These are phyloP conservation scores for Aspergillus egyptiacus DNA, from an alignment of 495 filamentous ascomycete genomes.

Conservation along the genomic window DNA sequence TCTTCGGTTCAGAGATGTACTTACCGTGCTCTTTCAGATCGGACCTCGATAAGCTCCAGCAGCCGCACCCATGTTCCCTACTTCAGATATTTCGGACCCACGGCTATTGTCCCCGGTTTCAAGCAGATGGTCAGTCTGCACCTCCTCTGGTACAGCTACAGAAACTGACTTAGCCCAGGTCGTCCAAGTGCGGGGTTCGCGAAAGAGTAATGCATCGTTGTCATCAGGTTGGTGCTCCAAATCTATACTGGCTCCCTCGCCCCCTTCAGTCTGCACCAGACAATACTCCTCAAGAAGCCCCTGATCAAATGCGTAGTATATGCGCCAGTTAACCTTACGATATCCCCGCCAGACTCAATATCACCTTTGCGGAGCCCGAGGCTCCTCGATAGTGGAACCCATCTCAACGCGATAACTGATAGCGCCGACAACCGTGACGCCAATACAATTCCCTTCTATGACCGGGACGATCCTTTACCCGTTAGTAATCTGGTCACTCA, in stretches of 20 bases:
- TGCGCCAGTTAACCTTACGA: constrained; percentile 3
- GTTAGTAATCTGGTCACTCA: constrained; percentile 66
- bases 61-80: constrained; percentile 69
- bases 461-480: constrained; percentile 58
- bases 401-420: constrained; percentile 30
- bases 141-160: not conserved
- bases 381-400: constrained; percentile 19
- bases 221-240: constrained; percentile 36
- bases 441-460: constrained; percentile 73
- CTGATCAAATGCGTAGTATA: not conserved
- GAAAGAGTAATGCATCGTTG: constrained; percentile 43
- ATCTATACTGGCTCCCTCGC: not conserved
- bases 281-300: not conserved
- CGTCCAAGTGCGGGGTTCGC: constrained; percentile 60
- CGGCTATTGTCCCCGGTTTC: constrained; percentile 85
- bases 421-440: constrained; percentile 44
- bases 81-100: constrained; percentile 83
- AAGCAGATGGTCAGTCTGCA: constrained; percentile 68
- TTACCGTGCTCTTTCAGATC: constrained; percentile 23
- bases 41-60: constrained; percentile 37
- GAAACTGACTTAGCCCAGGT: constrained; percentile 24
- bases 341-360: constrained; percentile 24
- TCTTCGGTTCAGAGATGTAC: constrained; percentile 1
- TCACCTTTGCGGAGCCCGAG: constrained; percentile 36
- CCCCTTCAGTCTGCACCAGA: not conserved